These are phyloP conservation scores for Sporothrix brunneoviolacea DNA, from an alignment of 2,329 filamentous ascomycete genomes.

Conservation along the genomic window DNA sequence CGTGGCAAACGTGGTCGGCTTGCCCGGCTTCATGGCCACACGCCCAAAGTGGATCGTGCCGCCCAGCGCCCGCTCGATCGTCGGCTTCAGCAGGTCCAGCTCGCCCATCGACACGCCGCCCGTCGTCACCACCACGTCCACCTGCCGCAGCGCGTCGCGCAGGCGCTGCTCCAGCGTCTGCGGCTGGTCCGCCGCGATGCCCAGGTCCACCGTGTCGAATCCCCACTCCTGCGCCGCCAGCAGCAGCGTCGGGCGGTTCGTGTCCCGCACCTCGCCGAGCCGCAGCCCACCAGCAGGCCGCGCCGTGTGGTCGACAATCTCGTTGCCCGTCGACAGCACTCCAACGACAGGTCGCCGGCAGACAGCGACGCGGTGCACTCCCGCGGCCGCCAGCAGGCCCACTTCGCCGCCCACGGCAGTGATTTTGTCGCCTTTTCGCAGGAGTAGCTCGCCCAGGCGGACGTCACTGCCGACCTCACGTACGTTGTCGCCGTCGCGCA, in stretches of 20 bases:
- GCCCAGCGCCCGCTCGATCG: constrained; percentile 80
- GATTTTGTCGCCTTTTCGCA: constrained; percentile 73
- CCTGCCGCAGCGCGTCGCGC: constrained; percentile 63
- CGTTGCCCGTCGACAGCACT: constrained; percentile 88
- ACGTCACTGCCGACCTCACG: constrained; percentile 89
- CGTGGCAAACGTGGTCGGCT: constrained; percentile 94
- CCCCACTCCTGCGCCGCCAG: constrained; percentile 68
- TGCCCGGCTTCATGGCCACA: constrained; percentile 96
- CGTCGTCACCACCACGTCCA: constrained; percentile 82
- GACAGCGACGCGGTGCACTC: constrained; percentile 61
- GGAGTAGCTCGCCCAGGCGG: constrained; percentile 58
- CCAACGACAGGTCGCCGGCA: constrained; percentile 75
- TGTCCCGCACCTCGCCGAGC: constrained; percentile 85
- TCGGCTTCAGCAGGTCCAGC: constrained; percentile 91
- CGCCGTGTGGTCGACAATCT: constrained; percentile 69
- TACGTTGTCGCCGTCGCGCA: constrained; percentile 77
- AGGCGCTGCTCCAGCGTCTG: constrained; percentile 70
- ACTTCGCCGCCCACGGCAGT: constrained; percentile 86
- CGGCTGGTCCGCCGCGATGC: constrained; percentile 71
- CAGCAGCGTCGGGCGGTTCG: constrained; percentile 82
- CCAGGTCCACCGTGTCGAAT: constrained; percentile 75
- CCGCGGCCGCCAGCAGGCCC: constrained; percentile 80
- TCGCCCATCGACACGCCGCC: constrained; percentile 98
- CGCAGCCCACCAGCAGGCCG: constrained; percentile 50
- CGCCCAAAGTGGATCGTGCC: constrained; percentile 95